phyloP scores from a whole-genome alignment of 768 basidiomycete species.

The Pleurotus cornucopiae region DNA sequence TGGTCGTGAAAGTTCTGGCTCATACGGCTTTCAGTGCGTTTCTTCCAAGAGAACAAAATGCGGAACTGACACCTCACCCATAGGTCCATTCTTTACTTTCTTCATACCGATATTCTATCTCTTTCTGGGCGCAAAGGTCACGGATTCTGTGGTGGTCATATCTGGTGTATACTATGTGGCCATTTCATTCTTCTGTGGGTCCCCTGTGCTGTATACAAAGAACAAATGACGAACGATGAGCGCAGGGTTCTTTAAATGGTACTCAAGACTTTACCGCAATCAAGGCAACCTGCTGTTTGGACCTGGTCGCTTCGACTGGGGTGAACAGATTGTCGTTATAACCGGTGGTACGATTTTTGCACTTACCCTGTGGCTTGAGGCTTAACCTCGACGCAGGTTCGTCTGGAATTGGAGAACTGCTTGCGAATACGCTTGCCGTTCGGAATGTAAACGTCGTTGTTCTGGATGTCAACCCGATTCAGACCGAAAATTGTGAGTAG shows the following conservation, averaged over 20 bases:
- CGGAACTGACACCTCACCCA: neutral
- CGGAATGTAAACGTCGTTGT: slow-evolving; percentile 82
- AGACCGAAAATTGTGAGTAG: slow-evolving; percentile 68
- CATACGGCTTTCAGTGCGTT: slow-evolving; percentile 77
- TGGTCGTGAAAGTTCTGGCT: slow-evolving; percentile 72
- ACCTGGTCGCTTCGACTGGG: slow-evolving; percentile 71
- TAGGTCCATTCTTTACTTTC: slow-evolving; percentile 82
- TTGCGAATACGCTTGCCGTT: slow-evolving; percentile 84
- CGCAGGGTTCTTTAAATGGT: slow-evolving; percentile 67
- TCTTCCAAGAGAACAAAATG: neutral
- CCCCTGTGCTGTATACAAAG: too few species aligned
- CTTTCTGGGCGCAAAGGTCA: slow-evolving; percentile 58
- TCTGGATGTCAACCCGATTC: slow-evolving; percentile 76
- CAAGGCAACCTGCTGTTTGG: slow-evolving; percentile 62
- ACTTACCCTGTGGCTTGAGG: neutral
- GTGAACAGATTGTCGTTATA: slow-evolving; percentile 82
- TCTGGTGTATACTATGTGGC: slow-evolving; percentile 53
- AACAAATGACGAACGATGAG: too few species aligned
- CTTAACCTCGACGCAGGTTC: slow-evolving; percentile 46
- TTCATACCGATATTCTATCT: slow-evolving; percentile 77
- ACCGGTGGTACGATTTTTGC: slow-evolving; percentile 65
- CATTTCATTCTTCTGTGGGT: slow-evolving; percentile 68
- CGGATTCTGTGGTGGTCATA: slow-evolving; percentile 46
- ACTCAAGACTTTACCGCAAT: slow-evolving; percentile 71
- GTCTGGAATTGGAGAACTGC: slow-evolving; percentile 83